Conservation (phyloP, 1,139 yeast species). For the Pneumocystis canis region DNA sequence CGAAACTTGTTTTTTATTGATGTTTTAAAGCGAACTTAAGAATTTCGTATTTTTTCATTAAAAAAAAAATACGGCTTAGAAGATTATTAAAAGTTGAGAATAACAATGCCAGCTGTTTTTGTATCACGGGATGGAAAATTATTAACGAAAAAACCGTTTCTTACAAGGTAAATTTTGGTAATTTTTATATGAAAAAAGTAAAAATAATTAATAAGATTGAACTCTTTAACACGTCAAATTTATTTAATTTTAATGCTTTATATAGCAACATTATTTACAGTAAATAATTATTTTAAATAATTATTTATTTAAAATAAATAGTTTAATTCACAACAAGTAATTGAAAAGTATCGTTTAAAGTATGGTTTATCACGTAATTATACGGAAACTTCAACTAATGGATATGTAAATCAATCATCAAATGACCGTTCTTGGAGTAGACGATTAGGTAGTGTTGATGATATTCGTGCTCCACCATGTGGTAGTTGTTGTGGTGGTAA, state of each 20-base stretch:
- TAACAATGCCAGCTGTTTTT: not conserved
- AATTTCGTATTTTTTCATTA: too few species aligned
- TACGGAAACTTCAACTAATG: too few species aligned
- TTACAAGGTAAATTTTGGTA: not conserved
- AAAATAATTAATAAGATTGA: not conserved
- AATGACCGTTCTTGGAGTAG: not conserved
- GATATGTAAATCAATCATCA: not conserved
- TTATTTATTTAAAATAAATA: not conserved
- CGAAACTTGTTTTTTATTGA: too few species aligned
- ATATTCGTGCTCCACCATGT: not conserved
- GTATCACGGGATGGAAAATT: not conserved
- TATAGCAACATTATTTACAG: not conserved
- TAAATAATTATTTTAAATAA: not conserved
- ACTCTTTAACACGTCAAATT: not conserved
- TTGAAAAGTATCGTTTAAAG: not conserved
- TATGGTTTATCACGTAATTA: too few species aligned
- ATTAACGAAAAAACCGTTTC: not conserved
- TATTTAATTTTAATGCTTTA: not conserved
- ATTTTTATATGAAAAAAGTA: not conserved
- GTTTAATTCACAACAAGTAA: not conserved
- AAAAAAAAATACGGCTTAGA: too few species aligned
- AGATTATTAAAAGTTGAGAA: not conserved
- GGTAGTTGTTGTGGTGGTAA: not conserved
- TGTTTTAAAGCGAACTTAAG: too few species aligned
- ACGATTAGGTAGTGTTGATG: not conserved